phyloP scores from a whole-genome alignment of 345 rosid genomes.

The Mallotus nudiflorus region DNA sequence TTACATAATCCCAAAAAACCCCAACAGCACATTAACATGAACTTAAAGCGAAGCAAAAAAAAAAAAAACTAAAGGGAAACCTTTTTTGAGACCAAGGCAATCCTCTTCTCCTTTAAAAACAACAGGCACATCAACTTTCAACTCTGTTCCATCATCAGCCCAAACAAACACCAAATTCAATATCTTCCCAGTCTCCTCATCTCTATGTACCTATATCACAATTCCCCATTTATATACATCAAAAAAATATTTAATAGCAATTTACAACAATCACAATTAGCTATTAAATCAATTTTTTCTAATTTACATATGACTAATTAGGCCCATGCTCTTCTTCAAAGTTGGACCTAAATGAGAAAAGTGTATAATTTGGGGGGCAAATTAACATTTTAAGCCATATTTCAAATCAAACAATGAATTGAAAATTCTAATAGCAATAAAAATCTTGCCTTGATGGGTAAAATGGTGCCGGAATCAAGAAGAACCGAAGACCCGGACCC shows the following conservation, averaged over 20 bases:
- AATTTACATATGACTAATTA: too few relatives aligned
- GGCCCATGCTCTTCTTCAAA: too few relatives aligned
- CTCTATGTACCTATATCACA: slow-evolving; percentile 66
- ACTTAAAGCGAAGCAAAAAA: not conserved
- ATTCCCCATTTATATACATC: too few relatives aligned
- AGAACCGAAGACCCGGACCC: slow-evolving; percentile 68
- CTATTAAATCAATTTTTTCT: too few relatives aligned
- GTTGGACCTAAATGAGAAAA: too few relatives aligned
- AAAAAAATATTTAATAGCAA: not conserved
- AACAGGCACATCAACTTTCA: slow-evolving; percentile 87
- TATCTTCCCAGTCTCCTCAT: slow-evolving; percentile 75
- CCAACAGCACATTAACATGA: not conserved
- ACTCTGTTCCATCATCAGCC: slow-evolving; percentile 71
- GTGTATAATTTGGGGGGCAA: not conserved
- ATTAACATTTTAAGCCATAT: not conserved
- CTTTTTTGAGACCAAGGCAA: slow-evolving; percentile 80
- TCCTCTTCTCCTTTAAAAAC: slow-evolving; percentile 75
- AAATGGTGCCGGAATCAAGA: slow-evolving; percentile 72
- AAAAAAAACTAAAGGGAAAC: too few relatives aligned
- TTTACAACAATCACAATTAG: too few relatives aligned
- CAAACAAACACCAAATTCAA: slow-evolving; percentile 85
- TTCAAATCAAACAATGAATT: not conserved
- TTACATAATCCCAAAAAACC: not conserved
- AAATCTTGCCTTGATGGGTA: slow-evolving; percentile 69
- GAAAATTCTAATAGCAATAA: too few relatives aligned